phyloP scores from a whole-genome alignment of 2,329 filamentous ascomycete genomes.

The Fusarium setosum region DNA sequence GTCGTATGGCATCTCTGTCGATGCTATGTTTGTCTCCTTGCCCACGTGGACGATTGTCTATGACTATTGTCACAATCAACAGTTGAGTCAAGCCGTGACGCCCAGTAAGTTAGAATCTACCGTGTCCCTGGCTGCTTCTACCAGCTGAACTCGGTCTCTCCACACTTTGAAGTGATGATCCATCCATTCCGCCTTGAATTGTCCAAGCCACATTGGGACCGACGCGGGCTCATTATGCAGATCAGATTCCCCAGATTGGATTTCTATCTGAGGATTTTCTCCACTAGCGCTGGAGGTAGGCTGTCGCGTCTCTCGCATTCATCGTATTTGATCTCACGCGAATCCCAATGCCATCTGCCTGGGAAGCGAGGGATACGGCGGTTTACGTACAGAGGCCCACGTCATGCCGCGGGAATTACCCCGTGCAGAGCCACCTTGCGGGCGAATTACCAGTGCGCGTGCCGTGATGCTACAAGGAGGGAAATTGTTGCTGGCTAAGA shows the following conservation, averaged over 20 bases:
- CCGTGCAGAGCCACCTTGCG: neutral
- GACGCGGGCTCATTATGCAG: neutral
- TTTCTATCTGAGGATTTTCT: neutral
- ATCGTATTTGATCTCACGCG: neutral
- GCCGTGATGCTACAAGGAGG: neutral
- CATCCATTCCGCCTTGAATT: neutral
- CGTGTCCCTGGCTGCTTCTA: neutral
- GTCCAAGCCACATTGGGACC: neutral
- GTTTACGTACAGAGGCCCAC: neutral
- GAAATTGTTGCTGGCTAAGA: neutral
- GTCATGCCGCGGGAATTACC: neutral
- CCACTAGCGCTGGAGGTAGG: neutral
- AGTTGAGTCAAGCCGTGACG: neutral
- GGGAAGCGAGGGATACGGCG: slow-evolving; percentile 7
- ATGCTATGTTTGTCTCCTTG: neutral
- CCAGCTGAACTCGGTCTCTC: neutral
- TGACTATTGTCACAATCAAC: neutral
- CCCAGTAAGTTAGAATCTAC: too few species aligned
- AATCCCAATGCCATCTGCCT: neutral
- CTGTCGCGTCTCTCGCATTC: slow-evolving; percentile 1
- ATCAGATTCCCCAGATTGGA: neutral
- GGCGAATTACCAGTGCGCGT: neutral
- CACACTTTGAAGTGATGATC: neutral
- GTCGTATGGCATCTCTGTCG: neutral
- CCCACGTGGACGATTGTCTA: neutral